These are phyloP conservation scores for Fusarium nygamai DNA, from an alignment of 2,329 filamentous ascomycete species.

Conservation along the genomic window DNA sequence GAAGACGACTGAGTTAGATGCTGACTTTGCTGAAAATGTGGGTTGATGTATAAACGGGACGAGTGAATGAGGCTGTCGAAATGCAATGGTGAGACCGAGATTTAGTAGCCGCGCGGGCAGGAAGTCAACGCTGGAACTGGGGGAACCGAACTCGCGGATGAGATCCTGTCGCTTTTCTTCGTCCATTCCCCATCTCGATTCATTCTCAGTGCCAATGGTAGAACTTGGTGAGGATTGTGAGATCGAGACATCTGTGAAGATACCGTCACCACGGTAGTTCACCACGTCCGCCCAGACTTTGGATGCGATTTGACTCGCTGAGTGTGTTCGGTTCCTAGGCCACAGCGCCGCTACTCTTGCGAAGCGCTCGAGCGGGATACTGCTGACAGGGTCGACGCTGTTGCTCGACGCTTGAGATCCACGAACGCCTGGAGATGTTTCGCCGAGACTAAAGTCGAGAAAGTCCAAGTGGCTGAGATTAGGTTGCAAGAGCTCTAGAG, in stretches of 20 bases:
- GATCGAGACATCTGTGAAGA: neutral
- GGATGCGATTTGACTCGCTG: neutral
- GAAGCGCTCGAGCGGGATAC: neutral
- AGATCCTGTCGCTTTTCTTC: neutral
- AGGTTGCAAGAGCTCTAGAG: accelerated
- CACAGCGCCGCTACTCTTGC: neutral
- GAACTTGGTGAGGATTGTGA: neutral
- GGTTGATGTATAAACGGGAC: constrained; percentile 7
- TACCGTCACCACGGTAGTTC: neutral
- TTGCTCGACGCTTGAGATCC: neutral
- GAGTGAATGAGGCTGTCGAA: neutral
- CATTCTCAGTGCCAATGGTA: neutral
- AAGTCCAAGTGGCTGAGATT: neutral
- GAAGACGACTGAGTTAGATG: neutral
- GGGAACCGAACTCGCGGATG: neutral
- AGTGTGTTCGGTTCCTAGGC: neutral
- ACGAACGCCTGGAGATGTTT: accelerated
- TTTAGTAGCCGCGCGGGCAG: neutral
- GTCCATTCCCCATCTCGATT: neutral
- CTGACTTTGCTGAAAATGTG: neutral
- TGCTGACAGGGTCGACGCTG: neutral
- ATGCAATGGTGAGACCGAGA: constrained; percentile 4
- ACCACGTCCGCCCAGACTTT: neutral
- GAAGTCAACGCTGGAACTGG: neutral
- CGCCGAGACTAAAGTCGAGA: neutral